phyloP scores from a whole-genome alignment of 2,329 filamentous ascomycete species.

The Tolypocladium tropicale region DNA sequence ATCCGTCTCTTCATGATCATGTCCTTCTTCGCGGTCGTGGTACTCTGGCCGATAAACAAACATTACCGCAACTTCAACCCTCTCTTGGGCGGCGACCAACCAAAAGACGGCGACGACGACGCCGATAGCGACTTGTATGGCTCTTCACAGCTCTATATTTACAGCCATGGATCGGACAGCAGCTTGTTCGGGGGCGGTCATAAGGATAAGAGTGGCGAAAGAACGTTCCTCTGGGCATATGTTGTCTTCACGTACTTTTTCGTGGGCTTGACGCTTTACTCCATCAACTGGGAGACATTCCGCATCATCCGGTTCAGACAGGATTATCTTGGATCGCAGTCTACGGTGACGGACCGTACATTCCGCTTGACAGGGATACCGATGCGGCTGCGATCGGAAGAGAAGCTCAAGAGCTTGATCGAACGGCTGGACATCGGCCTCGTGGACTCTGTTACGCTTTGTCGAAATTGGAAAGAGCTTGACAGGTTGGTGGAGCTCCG shows the following conservation, averaged over 20 bases:
- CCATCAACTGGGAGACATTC: constrained; percentile 73
- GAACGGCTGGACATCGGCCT: constrained; percentile 82
- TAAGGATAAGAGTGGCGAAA: constrained; percentile 23
- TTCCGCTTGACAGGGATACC: constrained; percentile 89
- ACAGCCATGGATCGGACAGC: constrained; percentile 1
- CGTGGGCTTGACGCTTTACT: constrained; percentile 68
- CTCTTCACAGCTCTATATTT: not conserved
- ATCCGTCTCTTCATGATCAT: constrained; percentile 72
- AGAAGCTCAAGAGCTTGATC: constrained; percentile 74
- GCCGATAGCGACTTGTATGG: constrained; percentile 1
- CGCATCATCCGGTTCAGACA: constrained; percentile 80
- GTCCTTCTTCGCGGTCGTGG: constrained; percentile 67
- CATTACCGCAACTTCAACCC: constrained; percentile 34
- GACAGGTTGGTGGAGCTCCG: constrained; percentile 65
- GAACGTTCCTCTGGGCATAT: constrained; percentile 76
- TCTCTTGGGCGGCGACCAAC: not conserved
- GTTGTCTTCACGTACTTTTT: constrained; percentile 93
- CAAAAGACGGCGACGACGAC: not conserved
- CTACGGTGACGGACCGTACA: constrained; percentile 90
- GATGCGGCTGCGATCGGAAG: constrained; percentile 64
- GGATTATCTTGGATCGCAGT: constrained; percentile 84
- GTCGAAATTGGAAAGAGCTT: constrained; percentile 74
- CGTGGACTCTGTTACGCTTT: constrained; percentile 80
- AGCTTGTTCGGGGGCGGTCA: constrained; percentile 18
- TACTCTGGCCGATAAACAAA: constrained; percentile 80